Evolutionary conservation across 495 filamentous ascomycete species (phyloP).

Genomic region (Penicillium taxi): DNA sequence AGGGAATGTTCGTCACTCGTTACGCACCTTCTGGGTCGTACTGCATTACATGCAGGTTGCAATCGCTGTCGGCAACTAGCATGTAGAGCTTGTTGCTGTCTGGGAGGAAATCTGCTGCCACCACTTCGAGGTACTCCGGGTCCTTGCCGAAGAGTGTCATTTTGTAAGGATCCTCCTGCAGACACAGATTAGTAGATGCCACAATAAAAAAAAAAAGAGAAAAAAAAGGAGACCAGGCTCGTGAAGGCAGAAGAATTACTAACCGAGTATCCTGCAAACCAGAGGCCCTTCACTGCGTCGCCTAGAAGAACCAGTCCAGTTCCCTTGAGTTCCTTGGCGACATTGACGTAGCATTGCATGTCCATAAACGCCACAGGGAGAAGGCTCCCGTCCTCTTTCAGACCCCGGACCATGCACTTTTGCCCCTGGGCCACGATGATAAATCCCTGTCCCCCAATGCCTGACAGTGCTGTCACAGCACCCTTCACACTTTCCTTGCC

Average conservation of each 20-base stretch:
- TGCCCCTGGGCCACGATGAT: constrained; percentile 89
- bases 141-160: constrained; percentile 92
- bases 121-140: constrained; percentile 63
- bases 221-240: too few relatives aligned
- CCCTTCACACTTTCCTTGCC: constrained; percentile 87
- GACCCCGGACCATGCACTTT: constrained; percentile 90
- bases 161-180: constrained; percentile 79
- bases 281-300: constrained; percentile 86
- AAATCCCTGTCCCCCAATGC: constrained; percentile 86
- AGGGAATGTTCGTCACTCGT: neutral
- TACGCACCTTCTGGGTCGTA: constrained; percentile 80
- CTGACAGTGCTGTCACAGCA: constrained; percentile 81
- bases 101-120: constrained; percentile 82
- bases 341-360: constrained; percentile 83
- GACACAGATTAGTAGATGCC: neutral
- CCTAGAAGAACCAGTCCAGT: constrained; percentile 79
- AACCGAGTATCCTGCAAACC: constrained; percentile 89
- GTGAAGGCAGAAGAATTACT: constrained; percentile 4
- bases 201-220: too few relatives aligned
- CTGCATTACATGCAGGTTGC: constrained; percentile 78
- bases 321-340: constrained; percentile 69
- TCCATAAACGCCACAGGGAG: constrained; percentile 97
- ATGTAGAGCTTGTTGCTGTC: constrained; percentile 76
- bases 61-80: constrained; percentile 74
- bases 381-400: constrained; percentile 88